These are phyloP conservation scores for Erodium texanum DNA, from an alignment of 441 rosid species.

Conservation along the genomic window DNA sequence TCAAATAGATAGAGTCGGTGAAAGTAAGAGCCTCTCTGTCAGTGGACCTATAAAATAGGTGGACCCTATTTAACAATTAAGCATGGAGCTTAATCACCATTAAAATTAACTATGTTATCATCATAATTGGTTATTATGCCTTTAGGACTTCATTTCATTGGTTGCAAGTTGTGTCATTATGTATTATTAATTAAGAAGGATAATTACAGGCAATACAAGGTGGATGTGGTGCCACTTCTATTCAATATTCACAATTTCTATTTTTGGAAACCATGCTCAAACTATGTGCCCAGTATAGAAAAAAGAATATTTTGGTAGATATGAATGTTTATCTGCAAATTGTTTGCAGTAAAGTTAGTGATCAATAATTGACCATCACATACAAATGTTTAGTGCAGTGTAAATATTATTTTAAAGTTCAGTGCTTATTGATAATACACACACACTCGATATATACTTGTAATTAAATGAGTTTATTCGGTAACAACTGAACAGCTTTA, in stretches of 20 bases:
- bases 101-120: background rate
- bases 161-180: background rate
- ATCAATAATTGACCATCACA: background rate
- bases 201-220: background rate
- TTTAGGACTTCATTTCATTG: background rate
- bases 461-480: too few species aligned
- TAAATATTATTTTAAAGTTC: background rate
- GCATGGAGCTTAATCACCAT: background rate
- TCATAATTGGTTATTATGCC: background rate
- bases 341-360: background rate
- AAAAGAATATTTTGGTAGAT: background rate
- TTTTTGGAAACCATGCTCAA: background rate
- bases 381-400: background rate
- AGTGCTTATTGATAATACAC: background rate
- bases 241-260: background rate
- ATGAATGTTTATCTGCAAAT: background rate
- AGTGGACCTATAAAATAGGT: background rate
- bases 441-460: too few species aligned
- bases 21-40: too few species aligned
- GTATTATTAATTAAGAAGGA: background rate
- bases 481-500: too few species aligned
- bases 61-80: too few species aligned
- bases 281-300: background rate
- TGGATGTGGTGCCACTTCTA: background rate
- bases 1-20: too few species aligned